Base-by-base conservation (phyloP, 2,329 filamentous ascomycete species). In the Fusarium pininemorale region DNA sequence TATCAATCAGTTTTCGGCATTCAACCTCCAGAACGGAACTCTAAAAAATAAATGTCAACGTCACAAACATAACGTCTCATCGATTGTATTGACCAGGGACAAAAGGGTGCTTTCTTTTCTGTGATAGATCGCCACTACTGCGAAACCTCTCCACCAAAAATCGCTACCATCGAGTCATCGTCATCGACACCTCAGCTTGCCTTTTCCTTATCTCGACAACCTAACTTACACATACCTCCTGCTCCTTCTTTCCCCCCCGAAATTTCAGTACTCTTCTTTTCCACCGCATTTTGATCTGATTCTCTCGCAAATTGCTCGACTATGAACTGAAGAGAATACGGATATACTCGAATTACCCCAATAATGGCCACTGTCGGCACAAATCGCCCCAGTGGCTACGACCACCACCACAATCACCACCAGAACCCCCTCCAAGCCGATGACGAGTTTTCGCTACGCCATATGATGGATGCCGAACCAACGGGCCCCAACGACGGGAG, bases 361-460 rank as follows among this genome's bases (percentile, higher is more conserved):
- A 65, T 44, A 69, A 79, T 79, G 78, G 72, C 68, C 65, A 63
- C 67, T 69, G 70, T 63, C 69, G 73, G 72, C 66, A 69, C 68
- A 51, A 69, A 73, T 75, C 69, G 65, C 61, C 70, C 76, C 51
- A 63, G 73, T 72, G 75, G 77, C 63, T 74, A 67, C 53, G 65
- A 74, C 56, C 24, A 74, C 60, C 48, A 75, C 30, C 64, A 67
- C 37, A 56, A 26, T 28, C 47, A 73, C 51, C 70, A 77, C 53
- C 68, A 73, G 16, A 70, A 72, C 47, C 66, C 72, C 28, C 75
- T 75, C 35, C 73, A 78, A 53, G 75, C 77, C 41, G 75, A 75
- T 55, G 78, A 81, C 70, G 77, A 80, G 28, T 77, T 78, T 38
- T 74, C 75, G 30, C 77, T 82, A 71, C 73, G 80, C 47, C 76